Evolutionary conservation across 306 rosid species (phyloP), one percentile per base, ranked within the genome.

Genomic region (Citrullus mucosospermus): DNA sequence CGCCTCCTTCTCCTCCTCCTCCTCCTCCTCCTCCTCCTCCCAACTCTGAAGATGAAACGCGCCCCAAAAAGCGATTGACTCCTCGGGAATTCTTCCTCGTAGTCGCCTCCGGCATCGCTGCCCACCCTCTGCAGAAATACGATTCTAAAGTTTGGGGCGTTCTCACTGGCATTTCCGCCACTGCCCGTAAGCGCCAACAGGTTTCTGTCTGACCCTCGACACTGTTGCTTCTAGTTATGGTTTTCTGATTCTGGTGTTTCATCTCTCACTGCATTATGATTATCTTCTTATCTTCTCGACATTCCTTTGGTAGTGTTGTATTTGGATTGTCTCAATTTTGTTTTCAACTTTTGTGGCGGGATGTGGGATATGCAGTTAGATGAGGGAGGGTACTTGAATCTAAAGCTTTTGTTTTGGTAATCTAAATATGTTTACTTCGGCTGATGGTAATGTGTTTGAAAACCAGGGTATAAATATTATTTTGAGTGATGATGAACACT

Each of bases 161-260:
- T 79, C 95, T 95, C 78, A 95, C 99, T 3, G 99, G 96, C 75
- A 95, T 95, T 48, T 92, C 99, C 86, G 60, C 48, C 85, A 86
- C 84, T 51, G 93, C 97, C 67, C 97, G 99, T 43, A 92, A 90
- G 84, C 89, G 97, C 81, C 86, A 39, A 3, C 97, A 91, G 92
- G 99, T 71, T 50, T 13, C 12, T 18, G 5, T 53, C 62, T 34
- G 20, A 53, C 57, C 57, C 9, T 36, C 16, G 17, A 28, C 76
- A 10, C 59, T 71, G 56, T 13, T 46, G 12, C 39, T 8, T 71
- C 6, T 71, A 28, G 17, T 6, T 3, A 16, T 72, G 15, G 20
- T 50, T 72, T 72, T 50, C 44, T 6, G 13, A 28, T 72, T 50
- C 25, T 48, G 44, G 9, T 32, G 5, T 12, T 72, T 28, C 76